Evolutionary conservation across 345 rosid species (phyloP).

Genomic region (Schrenkiella parvula): DNA sequence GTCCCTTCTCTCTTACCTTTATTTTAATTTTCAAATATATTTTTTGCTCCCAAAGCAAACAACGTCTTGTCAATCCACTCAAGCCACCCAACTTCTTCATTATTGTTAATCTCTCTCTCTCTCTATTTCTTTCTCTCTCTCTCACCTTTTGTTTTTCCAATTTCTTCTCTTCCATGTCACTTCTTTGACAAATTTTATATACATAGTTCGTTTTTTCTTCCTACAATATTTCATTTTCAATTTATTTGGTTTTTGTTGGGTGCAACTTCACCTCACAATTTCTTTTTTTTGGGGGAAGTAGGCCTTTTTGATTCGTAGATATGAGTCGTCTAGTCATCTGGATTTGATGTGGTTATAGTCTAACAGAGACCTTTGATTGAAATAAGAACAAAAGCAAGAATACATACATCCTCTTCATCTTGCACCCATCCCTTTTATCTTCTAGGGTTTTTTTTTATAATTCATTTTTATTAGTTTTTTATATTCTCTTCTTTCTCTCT

Average conservation of each 20-base stretch:
- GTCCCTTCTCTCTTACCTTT: conserved; percentile 37
- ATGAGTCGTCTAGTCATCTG: conserved; percentile 32
- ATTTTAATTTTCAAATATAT: conserved; percentile 37
- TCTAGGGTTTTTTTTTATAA: conserved; percentile 29
- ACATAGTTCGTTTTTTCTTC: conserved; percentile 28
- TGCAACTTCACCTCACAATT: conserved; percentile 56
- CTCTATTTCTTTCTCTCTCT: conserved; percentile 1
- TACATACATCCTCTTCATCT: conserved; percentile 26
- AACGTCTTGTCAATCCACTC: conserved; percentile 64
- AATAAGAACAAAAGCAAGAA: conserved; percentile 33
- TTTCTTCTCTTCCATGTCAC: conserved; percentile 20
- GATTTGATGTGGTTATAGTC: conserved; percentile 36
- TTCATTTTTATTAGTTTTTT: not conserved
- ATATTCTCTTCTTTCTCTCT: conserved; percentile 26
- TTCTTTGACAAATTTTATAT: conserved; percentile 31
- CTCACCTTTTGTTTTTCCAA: not conserved
- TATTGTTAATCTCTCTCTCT: conserved; percentile 36
- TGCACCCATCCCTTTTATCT: not conserved
- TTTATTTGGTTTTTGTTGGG: conserved; percentile 31
- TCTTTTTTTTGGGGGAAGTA: conserved; percentile 11
- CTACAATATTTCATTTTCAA: not conserved
- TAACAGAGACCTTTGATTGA: conserved; percentile 37
- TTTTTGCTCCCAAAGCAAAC: conserved; percentile 34
- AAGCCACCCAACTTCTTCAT: conserved; percentile 50
- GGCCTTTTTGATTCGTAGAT: conserved; percentile 9